phyloP scores from a whole-genome alignment of 495 filamentous ascomycete genomes.

The Patellaria atrata region DNA sequence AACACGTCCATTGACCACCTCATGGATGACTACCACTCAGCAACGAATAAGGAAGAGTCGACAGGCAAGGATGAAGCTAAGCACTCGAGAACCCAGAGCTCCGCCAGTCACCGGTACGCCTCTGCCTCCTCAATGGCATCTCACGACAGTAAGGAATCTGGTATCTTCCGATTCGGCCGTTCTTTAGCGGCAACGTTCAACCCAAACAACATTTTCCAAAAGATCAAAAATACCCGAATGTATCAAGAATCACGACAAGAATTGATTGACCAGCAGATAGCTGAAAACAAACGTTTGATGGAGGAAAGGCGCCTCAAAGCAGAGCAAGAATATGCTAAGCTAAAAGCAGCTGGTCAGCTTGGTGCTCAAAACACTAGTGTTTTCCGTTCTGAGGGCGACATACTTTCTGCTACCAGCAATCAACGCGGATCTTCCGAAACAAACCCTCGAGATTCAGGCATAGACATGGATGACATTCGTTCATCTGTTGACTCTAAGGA shows the following conservation, averaged over 20 bases:
- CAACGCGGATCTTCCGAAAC: neutral
- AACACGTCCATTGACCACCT: conserved; percentile 16
- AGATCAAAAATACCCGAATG: conserved; percentile 9
- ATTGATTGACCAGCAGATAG: conserved; percentile 4
- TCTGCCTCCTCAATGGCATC: conserved; percentile 3
- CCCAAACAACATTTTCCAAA: conserved; percentile 18
- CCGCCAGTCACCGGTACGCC: neutral
- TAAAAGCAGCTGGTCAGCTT: conserved; percentile 45
- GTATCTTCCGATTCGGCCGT: conserved; percentile 18
- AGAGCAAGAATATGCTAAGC: conserved; percentile 42
- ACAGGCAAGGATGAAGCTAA: neutral
- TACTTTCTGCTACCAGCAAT: neutral
- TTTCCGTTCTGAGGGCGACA: conserved; percentile 4
- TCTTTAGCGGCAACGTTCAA: conserved; percentile 15
- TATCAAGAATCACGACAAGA: conserved; percentile 16
- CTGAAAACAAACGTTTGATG: too few relatives aligned
- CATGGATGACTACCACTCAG: conserved; percentile 20
- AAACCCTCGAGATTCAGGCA: conserved; percentile 20
- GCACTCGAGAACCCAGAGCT: neutral
- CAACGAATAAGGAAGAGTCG: neutral
- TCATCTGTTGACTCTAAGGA: conserved; percentile 10
- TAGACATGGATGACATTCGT: conserved; percentile 18
- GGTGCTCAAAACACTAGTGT: conserved; percentile 24
- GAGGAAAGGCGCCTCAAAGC: conserved; percentile 33
- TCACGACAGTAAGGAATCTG: conserved; percentile 3